phyloP scores from a whole-genome alignment of 352 stramenopile species.

The Nothophytophthora sp. region DNA sequence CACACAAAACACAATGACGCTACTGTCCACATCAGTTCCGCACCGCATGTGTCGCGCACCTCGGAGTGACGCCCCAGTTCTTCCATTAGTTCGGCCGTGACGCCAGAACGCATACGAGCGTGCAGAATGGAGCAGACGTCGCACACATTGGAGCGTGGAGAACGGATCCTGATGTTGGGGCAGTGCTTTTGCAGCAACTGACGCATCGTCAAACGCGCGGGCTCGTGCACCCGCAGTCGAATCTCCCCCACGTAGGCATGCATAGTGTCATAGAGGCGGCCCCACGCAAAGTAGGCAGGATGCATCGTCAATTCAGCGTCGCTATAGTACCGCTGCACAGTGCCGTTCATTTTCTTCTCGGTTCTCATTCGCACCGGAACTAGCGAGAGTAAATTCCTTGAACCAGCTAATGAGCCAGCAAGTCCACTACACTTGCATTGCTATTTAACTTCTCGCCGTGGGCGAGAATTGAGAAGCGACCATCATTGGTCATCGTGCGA shows the following conservation, averaged over 20 bases:
- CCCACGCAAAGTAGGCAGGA: slow-evolving; percentile 13
- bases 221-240: neutral
- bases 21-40: neutral
- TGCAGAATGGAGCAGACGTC: slow-evolving; percentile 13
- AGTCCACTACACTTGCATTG: neutral
- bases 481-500: too few relatives aligned
- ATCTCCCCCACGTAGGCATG: slow-evolving; percentile 1
- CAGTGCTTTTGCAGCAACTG: slow-evolving; percentile 9
- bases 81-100: slow-evolving; percentile 6
- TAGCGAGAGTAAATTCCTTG: neutral
- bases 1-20: neutral
- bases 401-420: slow-evolving; percentile 10
- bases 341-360: slow-evolving; percentile 1
- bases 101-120: neutral
- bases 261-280: slow-evolving; percentile 12
- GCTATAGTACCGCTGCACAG: slow-evolving; percentile 9
- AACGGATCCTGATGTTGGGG: slow-evolving; percentile 3
- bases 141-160: slow-evolving; percentile 6
- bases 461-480: too few relatives aligned
- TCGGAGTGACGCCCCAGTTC: slow-evolving; percentile 4
- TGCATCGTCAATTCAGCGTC: slow-evolving; percentile 1
- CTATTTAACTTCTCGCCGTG: neutral
- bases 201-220: neutral
- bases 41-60: slow-evolving; percentile 9
- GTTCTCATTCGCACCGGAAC: slow-evolving; percentile 1